Conservation (phyloP, 2,329 filamentous ascomycete genomes). For the Coniosporium tulheliwenetii region DNA sequence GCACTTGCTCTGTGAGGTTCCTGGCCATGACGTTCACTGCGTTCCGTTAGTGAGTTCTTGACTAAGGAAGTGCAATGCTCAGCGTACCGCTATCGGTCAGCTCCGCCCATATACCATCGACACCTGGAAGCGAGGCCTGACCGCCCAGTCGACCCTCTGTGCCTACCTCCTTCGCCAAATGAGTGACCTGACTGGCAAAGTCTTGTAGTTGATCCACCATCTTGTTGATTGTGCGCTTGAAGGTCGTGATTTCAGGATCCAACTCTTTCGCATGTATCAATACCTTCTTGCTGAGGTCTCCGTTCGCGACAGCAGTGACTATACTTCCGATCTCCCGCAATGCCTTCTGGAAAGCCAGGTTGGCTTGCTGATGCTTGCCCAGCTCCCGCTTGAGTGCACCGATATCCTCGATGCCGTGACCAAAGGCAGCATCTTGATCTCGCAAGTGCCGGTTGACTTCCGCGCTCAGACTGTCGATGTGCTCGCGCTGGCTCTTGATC, state of each 20-base stretch:
- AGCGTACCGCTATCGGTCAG: slow-evolving; percentile 47
- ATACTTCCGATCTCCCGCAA: slow-evolving; percentile 94
- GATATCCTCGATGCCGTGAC: slow-evolving; percentile 69
- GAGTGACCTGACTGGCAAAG: slow-evolving; percentile 91
- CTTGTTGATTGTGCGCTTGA: slow-evolving; percentile 95
- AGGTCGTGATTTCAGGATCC: slow-evolving; percentile 94
- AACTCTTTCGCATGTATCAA: slow-evolving; percentile 91
- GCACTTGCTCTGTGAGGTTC: slow-evolving; percentile 93
- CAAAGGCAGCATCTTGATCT: slow-evolving; percentile 67
- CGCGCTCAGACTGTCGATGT: slow-evolving; percentile 71
- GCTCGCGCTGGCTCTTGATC: slow-evolving; percentile 72
- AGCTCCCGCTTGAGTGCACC: slow-evolving; percentile 81
- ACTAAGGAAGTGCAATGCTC: not conserved
- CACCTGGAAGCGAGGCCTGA: slow-evolving; percentile 83
- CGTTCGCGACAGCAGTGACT: slow-evolving; percentile 86
- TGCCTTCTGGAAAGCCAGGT: slow-evolving; percentile 96
- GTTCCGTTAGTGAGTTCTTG: slow-evolving; percentile 16
- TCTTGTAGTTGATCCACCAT: slow-evolving; percentile 98
- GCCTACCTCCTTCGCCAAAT: slow-evolving; percentile 86
- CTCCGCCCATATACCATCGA: slow-evolving; percentile 96
- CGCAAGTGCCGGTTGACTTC: slow-evolving; percentile 61
- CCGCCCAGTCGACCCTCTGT: slow-evolving; percentile 90
- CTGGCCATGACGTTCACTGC: slow-evolving; percentile 94
- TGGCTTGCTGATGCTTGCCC: slow-evolving; percentile 94
- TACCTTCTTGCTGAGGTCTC: slow-evolving; percentile 93